Base-by-base conservation (phyloP, 2,329 filamentous ascomycete species). In the Allantophomopsis lycopodina region DNA sequence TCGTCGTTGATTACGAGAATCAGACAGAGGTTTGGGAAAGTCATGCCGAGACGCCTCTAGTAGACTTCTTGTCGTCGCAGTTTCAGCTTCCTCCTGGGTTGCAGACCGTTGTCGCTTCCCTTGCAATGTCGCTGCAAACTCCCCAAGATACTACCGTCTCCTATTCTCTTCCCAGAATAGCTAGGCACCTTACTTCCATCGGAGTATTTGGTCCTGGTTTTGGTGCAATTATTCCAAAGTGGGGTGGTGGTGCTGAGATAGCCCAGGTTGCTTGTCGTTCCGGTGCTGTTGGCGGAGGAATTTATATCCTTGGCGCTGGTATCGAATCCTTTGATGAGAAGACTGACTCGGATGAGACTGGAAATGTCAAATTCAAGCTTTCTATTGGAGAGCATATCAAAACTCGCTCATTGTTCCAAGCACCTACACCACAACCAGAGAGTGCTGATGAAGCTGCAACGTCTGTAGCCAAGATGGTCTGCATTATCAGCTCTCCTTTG, bases 181-280 rank as follows among this genome's bases (percentile, higher is more conserved):
- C 81, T 48, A 76, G 79, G 35, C 88, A 98, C 59, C 64, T 96
- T 38, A 73, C 74, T 12, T 95, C 89, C 0, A 88, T 93, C 60
- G 88, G 89, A 7, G 64, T 84, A 4, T 89, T 95, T 50, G 89
- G 89, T 0, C 73, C 83, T 36, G 87, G 89, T 8, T 96, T 96
- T 55, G 84, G 84, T 38, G 84, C 86, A 36, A 76, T 98, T 11
- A 75, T 94, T 48, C 81, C 88, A 16, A 95, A 94, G 66, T 98
- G 87, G 80, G 89, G 89, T 36, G 87, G 89, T 20, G 68, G 83
- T 36, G 82, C 86, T 23, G 89, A 98, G 60, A 76, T 96, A 43
- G 77, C 83, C 21, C 89, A 98, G 64, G 87, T 94, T 17, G 84
- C 79, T 4, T 96, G 91, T 56, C 82, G 89, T 49, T 86, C 89